These are phyloP conservation scores for Fusarium dlaminii DNA, from an alignment of 2,329 filamentous ascomycete species.

Conservation along the genomic window DNA sequence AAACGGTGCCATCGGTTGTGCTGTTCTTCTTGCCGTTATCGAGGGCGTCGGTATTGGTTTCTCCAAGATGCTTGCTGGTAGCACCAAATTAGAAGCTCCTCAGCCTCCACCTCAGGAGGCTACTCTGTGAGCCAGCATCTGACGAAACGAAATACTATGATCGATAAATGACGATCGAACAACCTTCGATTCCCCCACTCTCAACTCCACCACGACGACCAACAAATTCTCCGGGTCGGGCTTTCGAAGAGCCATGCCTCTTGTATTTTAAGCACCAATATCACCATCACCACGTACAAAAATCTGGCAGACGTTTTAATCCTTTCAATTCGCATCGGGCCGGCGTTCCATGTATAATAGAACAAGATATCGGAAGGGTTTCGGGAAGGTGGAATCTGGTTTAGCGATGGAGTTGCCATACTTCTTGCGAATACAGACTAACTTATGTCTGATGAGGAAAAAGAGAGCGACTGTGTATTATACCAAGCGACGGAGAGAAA, in stretches of 20 bases:
- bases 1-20: constrained; percentile 96
- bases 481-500: constrained; percentile 5
- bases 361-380: constrained; percentile 28
- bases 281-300: constrained; percentile 30
- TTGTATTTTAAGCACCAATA: constrained; percentile 35
- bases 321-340: constrained; percentile 43
- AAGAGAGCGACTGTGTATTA: constrained; percentile 30
- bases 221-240: constrained; percentile 13
- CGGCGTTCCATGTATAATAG: constrained; percentile 50
- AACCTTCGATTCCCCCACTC: constrained; percentile 33
- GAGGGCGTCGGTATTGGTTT: constrained; percentile 97
- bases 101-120: constrained; percentile 46
- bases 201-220: constrained; percentile 38
- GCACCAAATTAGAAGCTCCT: constrained; percentile 79
- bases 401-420: constrained; percentile 37
- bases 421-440: constrained; percentile 30
- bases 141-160: constrained; percentile 21
- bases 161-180: constrained; percentile 15
- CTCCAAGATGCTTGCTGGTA: constrained; percentile 91
- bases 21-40: constrained; percentile 92
- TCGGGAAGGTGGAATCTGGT: constrained; percentile 34
- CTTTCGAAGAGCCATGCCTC: constrained; percentile 8
- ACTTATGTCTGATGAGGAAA: constrained; percentile 30
- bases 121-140: constrained; percentile 37
- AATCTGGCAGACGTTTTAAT: constrained; percentile 36